Conservation (phyloP, 1,284 basidiomycete species). For the Cutaneotrichosporon spelunceum region DNA sequence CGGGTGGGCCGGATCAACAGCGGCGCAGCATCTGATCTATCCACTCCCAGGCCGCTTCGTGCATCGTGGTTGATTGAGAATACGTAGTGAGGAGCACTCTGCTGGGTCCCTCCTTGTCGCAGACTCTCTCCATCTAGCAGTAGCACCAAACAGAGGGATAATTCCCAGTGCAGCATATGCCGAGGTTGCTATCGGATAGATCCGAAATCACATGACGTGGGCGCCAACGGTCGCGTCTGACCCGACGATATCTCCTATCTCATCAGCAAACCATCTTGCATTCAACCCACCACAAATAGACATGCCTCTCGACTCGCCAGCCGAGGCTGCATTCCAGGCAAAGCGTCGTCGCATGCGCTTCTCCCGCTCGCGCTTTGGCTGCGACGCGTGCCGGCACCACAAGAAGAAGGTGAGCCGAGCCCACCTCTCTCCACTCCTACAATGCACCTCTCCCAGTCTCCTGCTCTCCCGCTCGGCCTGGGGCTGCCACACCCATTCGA, state of each 20-base stretch:
- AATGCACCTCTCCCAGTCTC: not conserved
- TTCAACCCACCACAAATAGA: not conserved
- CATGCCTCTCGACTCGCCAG: not conserved
- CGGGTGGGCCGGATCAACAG: too few relatives aligned
- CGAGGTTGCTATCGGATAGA: too few relatives aligned
- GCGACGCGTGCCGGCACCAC: conserved; percentile 8
- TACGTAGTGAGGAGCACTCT: too few relatives aligned
- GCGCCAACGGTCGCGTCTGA: not conserved
- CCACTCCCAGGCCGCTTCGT: too few relatives aligned
- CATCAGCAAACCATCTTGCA: not conserved
- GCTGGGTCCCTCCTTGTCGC: too few relatives aligned
- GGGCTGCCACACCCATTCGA: too few relatives aligned
- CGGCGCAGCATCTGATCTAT: too few relatives aligned
- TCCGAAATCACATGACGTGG: not conserved
- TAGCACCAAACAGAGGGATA: too few relatives aligned
- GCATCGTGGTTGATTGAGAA: too few relatives aligned
- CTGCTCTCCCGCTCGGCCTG: not conserved
- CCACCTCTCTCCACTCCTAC: not conserved
- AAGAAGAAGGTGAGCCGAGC: conserved; percentile 7
- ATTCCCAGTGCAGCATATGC: too few relatives aligned
- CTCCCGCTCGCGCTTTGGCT: conserved; percentile 6
- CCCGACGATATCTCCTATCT: not conserved
- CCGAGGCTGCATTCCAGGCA: not conserved
- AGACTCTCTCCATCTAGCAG: too few relatives aligned
- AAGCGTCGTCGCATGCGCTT: conserved; percentile 9